Percentiles rank a stretch among this genome's conserved stretches.
phyloP scores from a whole-genome alignment of 1,284 basidiomycete genomes.

The Ganoderma lucidum region DNA sequence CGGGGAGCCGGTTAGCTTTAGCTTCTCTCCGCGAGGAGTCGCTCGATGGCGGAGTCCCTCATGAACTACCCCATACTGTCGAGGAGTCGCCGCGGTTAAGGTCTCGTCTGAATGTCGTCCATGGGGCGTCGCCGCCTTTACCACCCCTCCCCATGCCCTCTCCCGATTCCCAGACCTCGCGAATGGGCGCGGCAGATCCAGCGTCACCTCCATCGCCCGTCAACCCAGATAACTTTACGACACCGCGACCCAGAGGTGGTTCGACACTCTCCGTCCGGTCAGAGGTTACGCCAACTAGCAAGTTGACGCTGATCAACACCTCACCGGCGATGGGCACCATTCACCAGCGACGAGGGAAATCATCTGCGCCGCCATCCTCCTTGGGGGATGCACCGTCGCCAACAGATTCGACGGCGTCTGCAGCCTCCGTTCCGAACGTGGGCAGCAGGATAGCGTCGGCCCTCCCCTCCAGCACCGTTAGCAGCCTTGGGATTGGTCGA shows the following conservation, averaged over 20 bases:
- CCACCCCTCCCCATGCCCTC: conserved; percentile 69
- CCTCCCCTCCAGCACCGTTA: conserved; percentile 48
- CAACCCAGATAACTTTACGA: conserved; percentile 47
- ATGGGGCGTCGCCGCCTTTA: conserved; percentile 63
- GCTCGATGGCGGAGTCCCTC: conserved; percentile 35
- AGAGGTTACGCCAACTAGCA: conserved; percentile 43
- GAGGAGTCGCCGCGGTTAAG: conserved; percentile 38
- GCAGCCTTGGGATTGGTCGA: conserved; percentile 50
- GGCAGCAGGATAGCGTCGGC: conserved; percentile 50
- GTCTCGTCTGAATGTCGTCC: conserved; percentile 29
- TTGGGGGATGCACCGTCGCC: conserved; percentile 57
- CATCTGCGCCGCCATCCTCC: conserved; percentile 64
- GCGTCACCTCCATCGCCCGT: conserved; percentile 33
- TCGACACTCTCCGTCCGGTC: conserved; percentile 57
- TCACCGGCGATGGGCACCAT: conserved; percentile 73
- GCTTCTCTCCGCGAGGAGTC: conserved; percentile 69
- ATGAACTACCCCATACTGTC: conserved; percentile 28
- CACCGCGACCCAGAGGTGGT: conserved; percentile 59
- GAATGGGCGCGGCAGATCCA: conserved; percentile 31
- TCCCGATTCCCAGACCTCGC: conserved; percentile 47
- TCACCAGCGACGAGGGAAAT: conserved; percentile 70
- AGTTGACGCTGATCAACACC: conserved; percentile 58
- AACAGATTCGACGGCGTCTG: conserved; percentile 59
- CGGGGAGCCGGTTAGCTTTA: conserved; percentile 63
- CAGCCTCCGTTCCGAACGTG: conserved; percentile 50